A percentile compares a stretch with the other conserved stretches of the same genome.
These are phyloP conservation scores for Antarctomyces pellizariae DNA, from an alignment of 495 filamentous ascomycete species.

Conservation along the genomic window DNA sequence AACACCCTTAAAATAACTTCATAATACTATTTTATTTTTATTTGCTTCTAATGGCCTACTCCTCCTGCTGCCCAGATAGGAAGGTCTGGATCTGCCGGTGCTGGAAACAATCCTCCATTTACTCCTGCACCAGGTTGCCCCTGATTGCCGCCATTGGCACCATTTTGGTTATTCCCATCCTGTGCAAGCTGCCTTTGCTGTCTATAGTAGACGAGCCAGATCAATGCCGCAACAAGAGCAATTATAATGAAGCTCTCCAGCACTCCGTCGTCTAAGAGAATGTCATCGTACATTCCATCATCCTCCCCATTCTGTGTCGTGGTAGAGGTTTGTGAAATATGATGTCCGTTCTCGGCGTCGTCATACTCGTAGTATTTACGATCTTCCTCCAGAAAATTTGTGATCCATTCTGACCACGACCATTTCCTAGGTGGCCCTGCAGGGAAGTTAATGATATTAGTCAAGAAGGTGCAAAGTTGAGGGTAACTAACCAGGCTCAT, in stretches of 20 bases:
- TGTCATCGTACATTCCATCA: constrained; percentile 44
- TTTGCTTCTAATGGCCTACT: constrained; percentile 49
- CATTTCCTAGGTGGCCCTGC: constrained; percentile 41
- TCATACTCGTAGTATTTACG: constrained; percentile 33
- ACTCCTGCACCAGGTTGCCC: constrained; percentile 14
- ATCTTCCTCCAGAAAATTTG: constrained; percentile 60
- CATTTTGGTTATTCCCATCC: constrained; percentile 15
- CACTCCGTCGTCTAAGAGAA: constrained; percentile 50
- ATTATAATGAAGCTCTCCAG: constrained; percentile 74
- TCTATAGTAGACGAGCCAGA: constrained; percentile 62
- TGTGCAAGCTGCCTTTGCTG: constrained; percentile 42
- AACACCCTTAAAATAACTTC: too few relatives aligned
- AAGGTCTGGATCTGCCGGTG: constrained; percentile 47
- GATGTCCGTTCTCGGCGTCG: constrained; percentile 29
- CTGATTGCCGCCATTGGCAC: constrained; percentile 5
- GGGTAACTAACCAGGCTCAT: constrained; percentile 49
- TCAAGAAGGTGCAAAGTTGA: background rate
- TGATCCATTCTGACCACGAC: constrained; percentile 63
- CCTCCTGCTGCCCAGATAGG: constrained; percentile 53
- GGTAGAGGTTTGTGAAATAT: constrained; percentile 26
- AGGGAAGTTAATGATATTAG: constrained; percentile 1
- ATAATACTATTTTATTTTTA: too few relatives aligned
- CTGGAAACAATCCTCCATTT: constrained; percentile 47
- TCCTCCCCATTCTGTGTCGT: constrained; percentile 26
- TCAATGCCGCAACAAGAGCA: constrained; percentile 45